Evolutionary conservation across 2,329 filamentous ascomycete genomes (phyloP).

Genomic region (Didymella pomorum): DNA sequence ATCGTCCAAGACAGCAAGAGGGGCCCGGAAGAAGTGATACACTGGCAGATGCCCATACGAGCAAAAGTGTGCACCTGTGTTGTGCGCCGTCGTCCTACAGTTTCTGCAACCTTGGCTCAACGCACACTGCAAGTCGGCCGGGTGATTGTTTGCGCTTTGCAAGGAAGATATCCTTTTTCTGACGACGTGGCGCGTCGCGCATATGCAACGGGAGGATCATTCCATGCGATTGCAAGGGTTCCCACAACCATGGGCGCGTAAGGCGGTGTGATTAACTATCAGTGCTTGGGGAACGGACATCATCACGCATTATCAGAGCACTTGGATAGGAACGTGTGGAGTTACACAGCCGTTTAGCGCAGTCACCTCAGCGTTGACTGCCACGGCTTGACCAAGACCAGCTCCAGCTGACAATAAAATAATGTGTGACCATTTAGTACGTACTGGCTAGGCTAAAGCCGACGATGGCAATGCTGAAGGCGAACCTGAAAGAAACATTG

Average conservation of each 20-base stretch:
- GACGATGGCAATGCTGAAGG: conserved; percentile 1
- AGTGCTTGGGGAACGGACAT: not conserved
- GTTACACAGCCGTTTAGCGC: not conserved
- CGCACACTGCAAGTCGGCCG: not conserved
- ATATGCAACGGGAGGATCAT: conserved; percentile 14
- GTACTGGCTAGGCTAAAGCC: conserved; percentile 7
- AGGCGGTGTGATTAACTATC: not conserved
- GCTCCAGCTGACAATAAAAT: conserved; percentile 1
- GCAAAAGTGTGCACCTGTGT: not conserved
- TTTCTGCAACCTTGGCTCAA: not conserved
- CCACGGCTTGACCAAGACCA: not conserved
- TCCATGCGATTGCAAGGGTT: conserved; percentile 7
- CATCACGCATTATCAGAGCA: conserved; percentile 5
- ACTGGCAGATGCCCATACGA: not conserved
- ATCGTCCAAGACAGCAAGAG: conserved; percentile 26
- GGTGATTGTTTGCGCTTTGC: not conserved
- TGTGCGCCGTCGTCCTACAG: no score
- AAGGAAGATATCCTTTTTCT: not conserved
- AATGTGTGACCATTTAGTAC: conserved; percentile 6
- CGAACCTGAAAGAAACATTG: conserved; percentile 2
- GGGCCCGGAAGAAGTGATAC: conserved; percentile 6
- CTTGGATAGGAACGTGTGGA: not conserved
- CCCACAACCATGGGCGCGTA: conserved; percentile 1
- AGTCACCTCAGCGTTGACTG: not conserved
- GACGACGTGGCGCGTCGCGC: conserved; percentile 9